A percentile compares a stretch with the other conserved stretches of the same genome.
phyloP scores from a whole-genome alignment of 192 early-diverging fungal genomes.

The Linnemannia schmuckeri region DNA sequence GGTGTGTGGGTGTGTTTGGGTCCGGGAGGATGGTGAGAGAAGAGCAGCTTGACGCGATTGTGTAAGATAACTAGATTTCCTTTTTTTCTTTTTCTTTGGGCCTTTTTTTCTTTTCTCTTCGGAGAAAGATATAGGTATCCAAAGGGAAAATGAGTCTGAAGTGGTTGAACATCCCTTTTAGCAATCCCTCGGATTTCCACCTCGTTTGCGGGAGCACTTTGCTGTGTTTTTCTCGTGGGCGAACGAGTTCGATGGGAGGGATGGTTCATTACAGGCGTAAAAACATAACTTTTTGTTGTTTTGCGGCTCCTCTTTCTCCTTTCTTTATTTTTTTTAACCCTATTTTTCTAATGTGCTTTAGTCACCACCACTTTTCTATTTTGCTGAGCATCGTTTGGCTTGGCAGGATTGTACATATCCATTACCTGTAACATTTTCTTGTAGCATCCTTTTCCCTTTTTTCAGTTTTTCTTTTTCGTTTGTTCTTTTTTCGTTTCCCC shows the following conservation, averaged over 20 bases:
- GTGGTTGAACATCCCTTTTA: slow-evolving; percentile 47
- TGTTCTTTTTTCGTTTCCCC: slow-evolving; percentile 8
- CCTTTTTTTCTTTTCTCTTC: slow-evolving; percentile 3
- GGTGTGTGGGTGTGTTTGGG: not conserved
- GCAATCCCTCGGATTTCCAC: slow-evolving; percentile 42
- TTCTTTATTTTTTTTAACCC: slow-evolving; percentile 39
- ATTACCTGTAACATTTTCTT: slow-evolving; percentile 9
- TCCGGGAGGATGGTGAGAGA: slow-evolving; percentile 48
- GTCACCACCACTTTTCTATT: slow-evolving; percentile 11
- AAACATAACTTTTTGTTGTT: slow-evolving; percentile 54
- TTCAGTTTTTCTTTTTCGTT: not conserved
- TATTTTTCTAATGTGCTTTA: slow-evolving; percentile 19
- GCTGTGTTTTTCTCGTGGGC: not conserved
- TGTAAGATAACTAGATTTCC: slow-evolving; percentile 56
- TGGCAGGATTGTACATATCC: slow-evolving; percentile 39
- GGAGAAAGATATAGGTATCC: not conserved
- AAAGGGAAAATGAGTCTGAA: slow-evolving; percentile 61
- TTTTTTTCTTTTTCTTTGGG: slow-evolving; percentile 58
- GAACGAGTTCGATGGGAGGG: slow-evolving; percentile 48
- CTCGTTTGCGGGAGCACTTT: not conserved
- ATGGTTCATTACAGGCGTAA: slow-evolving; percentile 55
- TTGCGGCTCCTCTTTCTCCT: slow-evolving; percentile 61
- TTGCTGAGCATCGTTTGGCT: slow-evolving; percentile 7
- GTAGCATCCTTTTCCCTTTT: slow-evolving; percentile 11
- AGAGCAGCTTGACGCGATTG: slow-evolving; percentile 58